These are phyloP conservation scores for Piloderma croceum DNA, from an alignment of 768 basidiomycete species.

Conservation along the genomic window DNA sequence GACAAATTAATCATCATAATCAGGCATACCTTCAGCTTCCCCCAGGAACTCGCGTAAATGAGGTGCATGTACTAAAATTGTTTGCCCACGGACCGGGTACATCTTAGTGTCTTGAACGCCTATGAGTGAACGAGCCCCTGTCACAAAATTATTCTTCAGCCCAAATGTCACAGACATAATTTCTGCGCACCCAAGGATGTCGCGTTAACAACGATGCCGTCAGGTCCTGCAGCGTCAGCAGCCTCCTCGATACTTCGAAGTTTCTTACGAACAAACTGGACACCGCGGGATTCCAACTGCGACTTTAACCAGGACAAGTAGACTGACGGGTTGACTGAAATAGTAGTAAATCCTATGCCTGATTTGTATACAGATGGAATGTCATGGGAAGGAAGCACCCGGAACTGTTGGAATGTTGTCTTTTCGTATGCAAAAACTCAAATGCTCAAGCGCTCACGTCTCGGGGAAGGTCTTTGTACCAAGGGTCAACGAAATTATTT, in stretches of 20 bases:
- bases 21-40: conserved; percentile 20
- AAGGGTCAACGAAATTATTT: conserved; percentile 21
- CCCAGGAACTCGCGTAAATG: conserved; percentile 39
- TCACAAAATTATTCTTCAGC: not conserved
- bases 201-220: conserved; percentile 50
- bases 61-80: conserved; percentile 69
- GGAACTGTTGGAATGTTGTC: conserved; percentile 23
- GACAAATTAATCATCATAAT: no score
- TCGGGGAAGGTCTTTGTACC: conserved; percentile 36
- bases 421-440: not conserved
- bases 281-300: conserved; percentile 33
- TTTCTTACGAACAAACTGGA: conserved; percentile 37
- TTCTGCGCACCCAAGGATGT: conserved; percentile 43
- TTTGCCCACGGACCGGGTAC: conserved; percentile 80
- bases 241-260: conserved; percentile 44
- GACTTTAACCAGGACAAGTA: conserved; percentile 48
- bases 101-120: conserved; percentile 76
- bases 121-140: conserved; percentile 65
- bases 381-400: conserved; percentile 25
- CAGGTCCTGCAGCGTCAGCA: conserved; percentile 30
- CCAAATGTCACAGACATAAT: not conserved
- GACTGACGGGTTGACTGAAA: conserved; percentile 43
- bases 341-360: conserved; percentile 42
- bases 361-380: conserved; percentile 28
- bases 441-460: conserved; percentile 26